These are phyloP conservation scores for Capniomyces stellatus DNA, from an alignment of 371 early-diverging fungal species.

Conservation along the genomic window DNA sequence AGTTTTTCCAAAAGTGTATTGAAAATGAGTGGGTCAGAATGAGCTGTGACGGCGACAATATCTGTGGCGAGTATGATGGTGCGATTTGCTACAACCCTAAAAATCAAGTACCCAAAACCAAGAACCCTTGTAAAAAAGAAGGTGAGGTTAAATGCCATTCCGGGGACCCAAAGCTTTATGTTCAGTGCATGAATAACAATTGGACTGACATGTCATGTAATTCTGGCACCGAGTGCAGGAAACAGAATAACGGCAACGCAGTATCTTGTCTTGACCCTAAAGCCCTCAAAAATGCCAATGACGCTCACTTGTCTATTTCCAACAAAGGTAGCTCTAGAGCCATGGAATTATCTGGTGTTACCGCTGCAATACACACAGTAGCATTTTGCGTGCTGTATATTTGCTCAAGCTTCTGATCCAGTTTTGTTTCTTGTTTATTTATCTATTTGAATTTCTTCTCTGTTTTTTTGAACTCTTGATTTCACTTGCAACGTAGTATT, in stretches of 20 bases:
- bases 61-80: conserved; percentile 12
- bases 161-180: conserved; percentile 5
- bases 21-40: conserved; percentile 13
- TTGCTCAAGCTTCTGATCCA: no score
- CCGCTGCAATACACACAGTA: no score
- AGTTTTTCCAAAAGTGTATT: conserved; percentile 14
- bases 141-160: conserved; percentile 10
- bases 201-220: conserved; percentile 15
- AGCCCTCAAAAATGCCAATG: no score
- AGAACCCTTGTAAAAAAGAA: conserved; percentile 7
- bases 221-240: conserved; percentile 11
- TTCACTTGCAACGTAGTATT: no score
- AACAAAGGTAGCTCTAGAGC: no score
- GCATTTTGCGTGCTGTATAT: no score
- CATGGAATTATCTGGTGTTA: no score
- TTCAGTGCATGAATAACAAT: conserved; percentile 7
- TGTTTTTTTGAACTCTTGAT: no score
- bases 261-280: conserved; percentile 16
- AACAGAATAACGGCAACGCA: conserved; percentile 3
- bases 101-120: background rate
- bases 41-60: conserved; percentile 16
- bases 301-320: no score
- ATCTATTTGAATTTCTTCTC: no score
- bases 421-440: no score
- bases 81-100: conserved; percentile 9